These are phyloP conservation scores for thale cress (Arabidopsis thaliana) DNA, from an alignment of 345 rosid species.

Conservation along the genomic window DNA sequence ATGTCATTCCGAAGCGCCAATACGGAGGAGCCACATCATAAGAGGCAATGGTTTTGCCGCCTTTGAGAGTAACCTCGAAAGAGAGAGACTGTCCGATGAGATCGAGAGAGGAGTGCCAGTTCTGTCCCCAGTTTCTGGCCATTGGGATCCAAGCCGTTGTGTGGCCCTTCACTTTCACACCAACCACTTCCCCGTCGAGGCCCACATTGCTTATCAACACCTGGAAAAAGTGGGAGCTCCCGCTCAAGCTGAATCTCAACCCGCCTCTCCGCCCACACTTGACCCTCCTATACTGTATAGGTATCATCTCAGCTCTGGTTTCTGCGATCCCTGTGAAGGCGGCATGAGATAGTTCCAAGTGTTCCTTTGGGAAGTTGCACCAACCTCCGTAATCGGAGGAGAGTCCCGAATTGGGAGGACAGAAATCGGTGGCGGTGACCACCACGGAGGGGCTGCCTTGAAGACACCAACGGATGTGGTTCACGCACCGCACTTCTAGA, in stretches of 20 bases:
- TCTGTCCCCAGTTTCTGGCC: slow-evolving; percentile 99
- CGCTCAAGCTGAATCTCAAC: slow-evolving; percentile 74
- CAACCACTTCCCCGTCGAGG: slow-evolving; percentile 76
- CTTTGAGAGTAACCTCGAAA: slow-evolving; percentile 77
- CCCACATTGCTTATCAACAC: slow-evolving; percentile 86
- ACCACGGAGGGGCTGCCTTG: slow-evolving; percentile 82
- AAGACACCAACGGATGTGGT: slow-evolving; percentile 83
- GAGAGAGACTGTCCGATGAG: slow-evolving; percentile 85
- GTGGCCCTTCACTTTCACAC: slow-evolving; percentile 87
- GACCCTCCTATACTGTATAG: slow-evolving; percentile 84
- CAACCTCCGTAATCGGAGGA: slow-evolving; percentile 87
- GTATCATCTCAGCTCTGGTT: slow-evolving; percentile 69
- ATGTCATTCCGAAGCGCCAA: slow-evolving; percentile 88
- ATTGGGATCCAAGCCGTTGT: slow-evolving; percentile 91
- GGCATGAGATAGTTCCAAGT: slow-evolving; percentile 87
- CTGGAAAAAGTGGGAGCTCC: slow-evolving; percentile 70
- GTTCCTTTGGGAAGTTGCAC: slow-evolving; percentile 92
- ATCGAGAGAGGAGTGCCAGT: slow-evolving; percentile 72
- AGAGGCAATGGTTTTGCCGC: slow-evolving; percentile 67
- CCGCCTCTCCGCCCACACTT: slow-evolving; percentile 75
- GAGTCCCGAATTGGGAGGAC: slow-evolving; percentile 89
- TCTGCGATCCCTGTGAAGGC: slow-evolving; percentile 87
- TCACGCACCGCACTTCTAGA: slow-evolving; percentile 84
- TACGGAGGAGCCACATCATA: slow-evolving; percentile 79
- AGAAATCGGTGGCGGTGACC: slow-evolving; percentile 92